Conservation (phyloP, 2,329 filamentous ascomycete genomes). For the Cercospora zeina region DNA sequence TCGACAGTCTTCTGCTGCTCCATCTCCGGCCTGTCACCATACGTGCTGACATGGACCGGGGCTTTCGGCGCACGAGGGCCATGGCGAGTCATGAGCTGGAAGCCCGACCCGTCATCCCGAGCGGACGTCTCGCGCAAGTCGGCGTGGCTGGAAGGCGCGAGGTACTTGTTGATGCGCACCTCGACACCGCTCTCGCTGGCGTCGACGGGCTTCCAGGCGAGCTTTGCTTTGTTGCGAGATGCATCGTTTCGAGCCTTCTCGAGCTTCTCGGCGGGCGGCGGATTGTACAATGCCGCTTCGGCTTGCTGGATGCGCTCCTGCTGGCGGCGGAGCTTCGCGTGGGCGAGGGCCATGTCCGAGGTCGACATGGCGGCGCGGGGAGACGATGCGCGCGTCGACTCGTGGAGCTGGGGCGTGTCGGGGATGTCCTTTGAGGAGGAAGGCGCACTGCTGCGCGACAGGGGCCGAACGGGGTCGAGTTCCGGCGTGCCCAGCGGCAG, state of each 20-base stretch:
- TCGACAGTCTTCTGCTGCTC: conserved; percentile 38
- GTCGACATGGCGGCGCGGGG: background rate
- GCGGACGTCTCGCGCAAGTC: conserved; percentile 30
- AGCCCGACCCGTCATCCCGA: conserved; percentile 29
- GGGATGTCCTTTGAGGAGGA: conserved; percentile 15
- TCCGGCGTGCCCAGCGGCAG: conserved; percentile 36
- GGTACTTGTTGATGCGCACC: conserved; percentile 39
- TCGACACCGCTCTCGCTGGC: conserved; percentile 27
- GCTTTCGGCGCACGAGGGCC: conserved; percentile 20
- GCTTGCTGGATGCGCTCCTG: conserved; percentile 37
- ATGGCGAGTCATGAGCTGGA: conserved; percentile 38
- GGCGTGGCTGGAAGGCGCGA: conserved; percentile 23
- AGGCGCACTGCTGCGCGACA: conserved; percentile 9
- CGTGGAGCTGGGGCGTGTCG: background rate
- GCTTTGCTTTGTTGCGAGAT: conserved; percentile 32
- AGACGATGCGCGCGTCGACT: background rate
- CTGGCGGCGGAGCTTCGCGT: conserved; percentile 40
- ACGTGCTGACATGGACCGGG: conserved; percentile 18
- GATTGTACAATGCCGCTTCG: conserved; percentile 33
- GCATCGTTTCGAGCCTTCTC: conserved; percentile 23
- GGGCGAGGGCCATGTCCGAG: conserved; percentile 28
- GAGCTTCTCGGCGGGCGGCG: conserved; percentile 17
- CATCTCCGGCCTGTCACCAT: conserved; percentile 34
- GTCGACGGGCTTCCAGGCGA: conserved; percentile 35
- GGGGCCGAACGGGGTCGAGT: conserved; percentile 12